Conservation (phyloP, 257 asterid genomes). For the Ophiorrhiza pumila region DNA sequence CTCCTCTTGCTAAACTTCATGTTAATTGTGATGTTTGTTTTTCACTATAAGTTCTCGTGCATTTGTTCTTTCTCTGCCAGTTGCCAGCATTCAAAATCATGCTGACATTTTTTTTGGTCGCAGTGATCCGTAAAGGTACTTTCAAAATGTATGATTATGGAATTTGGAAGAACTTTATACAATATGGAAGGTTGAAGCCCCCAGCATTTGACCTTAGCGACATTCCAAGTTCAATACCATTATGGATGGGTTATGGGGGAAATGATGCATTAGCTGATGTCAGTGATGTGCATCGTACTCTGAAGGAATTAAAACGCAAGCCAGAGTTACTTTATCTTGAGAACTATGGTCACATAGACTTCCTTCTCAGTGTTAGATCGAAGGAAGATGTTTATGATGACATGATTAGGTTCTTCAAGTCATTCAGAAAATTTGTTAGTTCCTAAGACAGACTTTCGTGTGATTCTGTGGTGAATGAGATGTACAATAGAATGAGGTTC, state of each 20-base stretch:
- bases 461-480: neutral
- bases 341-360: conserved; percentile 85
- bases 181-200: conserved; percentile 61
- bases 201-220: conserved; percentile 66
- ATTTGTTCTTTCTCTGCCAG: neutral
- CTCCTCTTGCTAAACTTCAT: neutral
- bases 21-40: neutral
- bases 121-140: conserved; percentile 95
- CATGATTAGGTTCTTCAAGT: conserved; percentile 64
- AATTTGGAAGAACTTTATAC: conserved; percentile 54
- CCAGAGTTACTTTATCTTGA: conserved; percentile 80
- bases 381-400: conserved; percentile 73
- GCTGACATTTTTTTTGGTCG: conserved; percentile 20
- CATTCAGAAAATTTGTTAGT: conserved; percentile 31
- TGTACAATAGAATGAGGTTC: neutral
- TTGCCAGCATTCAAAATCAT: neutral
- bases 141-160: conserved; percentile 88
- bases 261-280: conserved; percentile 83
- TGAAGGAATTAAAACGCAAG: conserved; percentile 49
- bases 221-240: conserved; percentile 70
- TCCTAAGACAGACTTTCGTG: neutral
- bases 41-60: neutral
- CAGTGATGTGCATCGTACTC: conserved; percentile 61
- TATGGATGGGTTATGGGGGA: conserved; percentile 96
- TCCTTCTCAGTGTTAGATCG: conserved; percentile 61